Evolutionary conservation across 371 early-diverging fungal genomes (phyloP).

Genomic region (Rhizopus stolonifer): DNA sequence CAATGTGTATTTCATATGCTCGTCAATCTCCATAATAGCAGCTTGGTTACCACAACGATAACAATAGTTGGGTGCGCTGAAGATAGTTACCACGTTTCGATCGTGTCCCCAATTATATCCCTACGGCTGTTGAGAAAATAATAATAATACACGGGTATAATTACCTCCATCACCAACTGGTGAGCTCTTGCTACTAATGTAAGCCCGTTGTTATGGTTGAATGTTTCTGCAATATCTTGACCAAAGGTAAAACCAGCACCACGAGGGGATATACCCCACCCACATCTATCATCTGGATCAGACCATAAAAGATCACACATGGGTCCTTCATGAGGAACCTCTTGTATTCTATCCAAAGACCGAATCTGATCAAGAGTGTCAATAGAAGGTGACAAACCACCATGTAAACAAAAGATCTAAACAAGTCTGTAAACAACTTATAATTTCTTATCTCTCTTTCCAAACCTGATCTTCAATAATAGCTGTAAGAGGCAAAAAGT

Average conservation of each 20-base stretch:
- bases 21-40: conserved; percentile 95
- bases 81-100: conserved; percentile 98
- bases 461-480: conserved; percentile 57
- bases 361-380: conserved; percentile 97
- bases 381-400: conserved; percentile 97
- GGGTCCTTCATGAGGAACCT: conserved; percentile 99
- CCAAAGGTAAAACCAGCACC: conserved; percentile 99
- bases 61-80: conserved; percentile 99
- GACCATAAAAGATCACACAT: conserved; percentile 99
- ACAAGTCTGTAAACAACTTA: background rate
- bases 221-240: conserved; percentile 94
- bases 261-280: conserved; percentile 97
- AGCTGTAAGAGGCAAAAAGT: conserved; percentile 96
- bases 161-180: conserved; percentile 82
- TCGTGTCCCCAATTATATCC: conserved; percentile 99
- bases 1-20: conserved; percentile 91
- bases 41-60: conserved; percentile 99
- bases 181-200: conserved; percentile 95
- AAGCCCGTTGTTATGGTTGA: conserved; percentile 95
- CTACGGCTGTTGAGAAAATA: conserved; percentile 26
- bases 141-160: background rate
- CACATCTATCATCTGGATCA: conserved; percentile 97
- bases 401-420: conserved; percentile 95
- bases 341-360: conserved; percentile 95
- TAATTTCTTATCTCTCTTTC: conserved; percentile 4